Base-by-base conservation (phyloP, 1,284 basidiomycete species). In the Agroathelia rolfsii region DNA sequence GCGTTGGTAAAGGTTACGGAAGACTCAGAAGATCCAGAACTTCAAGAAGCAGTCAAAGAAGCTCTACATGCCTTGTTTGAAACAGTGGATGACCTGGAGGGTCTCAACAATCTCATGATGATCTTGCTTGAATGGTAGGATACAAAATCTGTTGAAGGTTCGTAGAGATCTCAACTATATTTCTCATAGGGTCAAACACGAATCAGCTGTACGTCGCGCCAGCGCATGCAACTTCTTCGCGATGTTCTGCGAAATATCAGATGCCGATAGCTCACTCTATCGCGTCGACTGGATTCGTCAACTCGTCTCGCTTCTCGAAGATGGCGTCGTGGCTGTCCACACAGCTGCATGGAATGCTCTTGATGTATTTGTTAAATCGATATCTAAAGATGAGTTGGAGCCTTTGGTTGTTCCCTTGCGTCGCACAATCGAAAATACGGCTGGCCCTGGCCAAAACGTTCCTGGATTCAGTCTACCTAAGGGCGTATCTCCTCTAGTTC, bases 271-370 rank as follows among this genome's bases (percentile, higher is more conserved):
- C 0, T 77, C 82, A 0, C 54, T 89, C 11, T 98, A 97, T 56
- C 76, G 85, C 11, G 66, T 92, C 36, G 92, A 97, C 56, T 97
- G 93, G 90, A 74, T 98, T 38, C 80, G 93, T n/a, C 87, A 92
- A 46, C 69, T 98, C 10, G 66, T 98, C 3, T 74, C 87, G 0
- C 61, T 88, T 3, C 67, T 96, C 39, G 93, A 94, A 46, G 94
- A 97, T 50, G 58, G 64, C 5, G 69, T 79, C 40, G 63, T 74
- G 2, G 53, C 62, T 0, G 89, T 97, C 4, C 80, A 94, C 46
- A 79, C 75, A 2, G 80, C 83, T 0, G 88, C 93, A 1, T 87
- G 83, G 77, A 64, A 67, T 24, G 80, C 90, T 0, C 65, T 98
- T 27, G 92, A 96, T 34, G 69, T 69, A 9, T 89, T 96, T 45